Percentiles rank a stretch among this genome's conserved stretches.
These are phyloP conservation scores for Spirogloea muscicola DNA, from an alignment of 139 green algal genomes.

Conservation along the genomic window DNA sequence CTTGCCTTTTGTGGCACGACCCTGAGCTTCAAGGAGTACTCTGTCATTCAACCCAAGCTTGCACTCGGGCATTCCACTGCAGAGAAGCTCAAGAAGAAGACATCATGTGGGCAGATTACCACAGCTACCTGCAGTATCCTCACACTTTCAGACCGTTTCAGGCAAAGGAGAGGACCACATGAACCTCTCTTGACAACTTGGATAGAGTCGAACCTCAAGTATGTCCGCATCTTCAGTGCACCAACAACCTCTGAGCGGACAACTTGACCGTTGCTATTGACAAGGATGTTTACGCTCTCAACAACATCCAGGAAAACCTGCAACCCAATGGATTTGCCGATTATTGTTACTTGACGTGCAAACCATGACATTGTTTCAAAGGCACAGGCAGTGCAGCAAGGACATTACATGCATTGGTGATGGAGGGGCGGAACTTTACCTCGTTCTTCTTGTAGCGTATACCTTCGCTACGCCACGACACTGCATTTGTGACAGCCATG, in stretches of 20 bases:
- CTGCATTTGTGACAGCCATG: slow-evolving; percentile 97
- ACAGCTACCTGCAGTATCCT: neutral
- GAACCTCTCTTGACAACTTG: neutral
- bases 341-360: no score
- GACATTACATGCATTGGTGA: neutral
- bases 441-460: slow-evolving; percentile 98
- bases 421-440: slow-evolving; percentile 1
- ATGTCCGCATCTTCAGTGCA: slow-evolving; percentile 91
- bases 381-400: neutral
- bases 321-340: no score
- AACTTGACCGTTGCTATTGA: slow-evolving; percentile 80
- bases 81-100: no score
- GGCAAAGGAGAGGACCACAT: neutral
- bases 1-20: slow-evolving; percentile 71
- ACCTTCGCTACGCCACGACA: slow-evolving; percentile 92
- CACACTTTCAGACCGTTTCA: neutral
- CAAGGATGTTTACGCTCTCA: slow-evolving; percentile 93
- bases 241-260: slow-evolving; percentile 79
- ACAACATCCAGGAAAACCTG: slow-evolving; percentile 95
- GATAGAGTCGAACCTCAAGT: slow-evolving; percentile 58
- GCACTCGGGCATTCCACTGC: slow-evolving; percentile 93
- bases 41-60: slow-evolving; percentile 98
- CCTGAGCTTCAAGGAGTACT: slow-evolving; percentile 89
- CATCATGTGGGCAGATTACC: no score
- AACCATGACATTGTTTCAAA: neutral